Evolutionary conservation across 78 protist species (phyloP), one percentile per base, ranked within the genome.

Genomic region (Guillardia theta): DNA sequence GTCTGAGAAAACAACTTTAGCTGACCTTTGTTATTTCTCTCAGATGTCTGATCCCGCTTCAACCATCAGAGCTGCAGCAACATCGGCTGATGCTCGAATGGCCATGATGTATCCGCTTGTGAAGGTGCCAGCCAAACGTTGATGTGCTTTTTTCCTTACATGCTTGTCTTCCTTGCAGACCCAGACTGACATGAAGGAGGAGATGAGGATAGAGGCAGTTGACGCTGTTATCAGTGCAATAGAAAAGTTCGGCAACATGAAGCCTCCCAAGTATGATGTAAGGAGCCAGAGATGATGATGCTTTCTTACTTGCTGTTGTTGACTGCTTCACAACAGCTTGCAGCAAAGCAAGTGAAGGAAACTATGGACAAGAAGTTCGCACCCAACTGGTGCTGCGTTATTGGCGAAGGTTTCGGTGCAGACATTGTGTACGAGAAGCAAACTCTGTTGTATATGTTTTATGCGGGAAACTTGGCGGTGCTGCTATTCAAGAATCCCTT

Each of bases 101-200:
- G 90, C 36, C 12, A 80, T 80, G 90, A 80, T 44, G 46, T 80
- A n/a, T 30, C 53, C 90, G 6, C 50, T 80, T 18, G 48, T 80
- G 2, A 18, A 48, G 90, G 90, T 80, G 48, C 45, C 58, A 76
- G 87, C 22, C 39, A 58, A 58, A 58, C n/a, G n/a, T n/a, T 58
- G 70, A 58, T 58, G 70, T 24, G 18, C 47, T 76, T 76, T 44
- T 76, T 76, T 12, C 5, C 44, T n/a, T n/a, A n/a, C n/a, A 58
- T 30, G 3, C 2, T 58, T 58, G 21, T 58, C 6, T 30, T 27
- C 27, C 39, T 24, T 0, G 24, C 90, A 80, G 90, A 46, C 46
- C 19, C 90, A 80, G 19, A 80, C 90, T 12, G 90, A 80, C 48
- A 80, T 80, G 90, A 80, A 80, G 90, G 90, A 80, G 22, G 90